These are phyloP conservation scores for Coelastrella sp. DNA, from an alignment of 139 green algal genomes.

Conservation along the genomic window DNA sequence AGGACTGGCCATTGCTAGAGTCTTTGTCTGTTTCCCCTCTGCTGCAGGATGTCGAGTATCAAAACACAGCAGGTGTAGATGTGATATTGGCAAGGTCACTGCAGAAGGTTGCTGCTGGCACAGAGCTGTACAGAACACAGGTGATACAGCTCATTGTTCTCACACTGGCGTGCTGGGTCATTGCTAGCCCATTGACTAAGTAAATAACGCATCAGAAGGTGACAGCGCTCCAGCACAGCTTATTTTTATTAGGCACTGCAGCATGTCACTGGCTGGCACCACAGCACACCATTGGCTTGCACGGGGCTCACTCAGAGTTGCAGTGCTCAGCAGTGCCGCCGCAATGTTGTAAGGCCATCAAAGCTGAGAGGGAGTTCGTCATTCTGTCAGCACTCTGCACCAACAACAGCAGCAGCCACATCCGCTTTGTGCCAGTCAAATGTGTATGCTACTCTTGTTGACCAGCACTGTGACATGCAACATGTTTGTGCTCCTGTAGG, in stretches of 20 bases:
- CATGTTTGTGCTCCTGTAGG: background rate
- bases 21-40: background rate
- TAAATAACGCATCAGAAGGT: background rate
- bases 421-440: background rate
- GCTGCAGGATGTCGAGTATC: conserved; percentile 11
- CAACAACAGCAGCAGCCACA: no score
- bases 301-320: background rate
- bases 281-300: background rate
- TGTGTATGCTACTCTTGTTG: background rate
- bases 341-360: background rate
- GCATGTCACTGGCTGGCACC: background rate
- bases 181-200: background rate
- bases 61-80: background rate
- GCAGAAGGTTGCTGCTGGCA: background rate
- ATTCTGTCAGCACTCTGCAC: no score
- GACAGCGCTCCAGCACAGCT: background rate
- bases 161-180: background rate
- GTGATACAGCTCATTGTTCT: background rate
- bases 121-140: background rate
- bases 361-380: no score
- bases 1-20: background rate
- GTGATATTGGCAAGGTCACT: background rate
- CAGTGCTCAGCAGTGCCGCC: background rate
- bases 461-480: background rate
- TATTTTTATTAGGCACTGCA: background rate